Evolutionary conservation across 257 asterid species (phyloP).

Genomic region (Nicotiana benthamiana): DNA sequence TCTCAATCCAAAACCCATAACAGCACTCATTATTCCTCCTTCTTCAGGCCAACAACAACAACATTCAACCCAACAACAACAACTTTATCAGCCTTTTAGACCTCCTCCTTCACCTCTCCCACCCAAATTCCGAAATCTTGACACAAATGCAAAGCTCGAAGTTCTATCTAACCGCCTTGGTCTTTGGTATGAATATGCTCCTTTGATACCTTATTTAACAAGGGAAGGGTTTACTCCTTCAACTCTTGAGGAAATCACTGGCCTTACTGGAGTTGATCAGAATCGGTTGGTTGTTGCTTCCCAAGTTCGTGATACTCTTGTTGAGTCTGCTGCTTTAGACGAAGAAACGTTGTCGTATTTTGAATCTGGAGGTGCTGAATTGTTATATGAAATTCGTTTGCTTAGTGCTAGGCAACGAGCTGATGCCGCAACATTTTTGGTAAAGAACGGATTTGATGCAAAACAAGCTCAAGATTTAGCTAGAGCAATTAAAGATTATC

Average conservation of each 20-base stretch:
- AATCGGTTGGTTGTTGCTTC: conserved; percentile 64
- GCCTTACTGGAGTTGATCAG: conserved; percentile 68
- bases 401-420: conserved; percentile 52
- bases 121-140: conserved; percentile 48
- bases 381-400: conserved; percentile 61
- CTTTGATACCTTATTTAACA: conserved; percentile 44
- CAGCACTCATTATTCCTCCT: conserved; percentile 53
- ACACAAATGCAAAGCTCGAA: conserved; percentile 47
- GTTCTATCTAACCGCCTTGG: conserved; percentile 59
- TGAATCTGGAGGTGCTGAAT: conserved; percentile 43
- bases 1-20: conserved; percentile 19
- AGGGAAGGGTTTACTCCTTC: conserved; percentile 67
- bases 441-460: conserved; percentile 34
- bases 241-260: conserved; percentile 70
- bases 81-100: conserved; percentile 75
- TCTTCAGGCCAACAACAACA: conserved; percentile 18
- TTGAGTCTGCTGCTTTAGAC: conserved; percentile 30
- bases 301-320: conserved; percentile 64
- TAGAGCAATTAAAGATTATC: conserved; percentile 67
- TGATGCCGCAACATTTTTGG: conserved; percentile 43
- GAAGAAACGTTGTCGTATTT: conserved; percentile 42
- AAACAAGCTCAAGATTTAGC: conserved; percentile 54
- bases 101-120: conserved; percentile 78
- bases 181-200: conserved; percentile 71
- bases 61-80: not conserved